Evolutionary conservation across 495 filamentous ascomycete genomes (phyloP).

Genomic region (Penicillium pulvis): DNA sequence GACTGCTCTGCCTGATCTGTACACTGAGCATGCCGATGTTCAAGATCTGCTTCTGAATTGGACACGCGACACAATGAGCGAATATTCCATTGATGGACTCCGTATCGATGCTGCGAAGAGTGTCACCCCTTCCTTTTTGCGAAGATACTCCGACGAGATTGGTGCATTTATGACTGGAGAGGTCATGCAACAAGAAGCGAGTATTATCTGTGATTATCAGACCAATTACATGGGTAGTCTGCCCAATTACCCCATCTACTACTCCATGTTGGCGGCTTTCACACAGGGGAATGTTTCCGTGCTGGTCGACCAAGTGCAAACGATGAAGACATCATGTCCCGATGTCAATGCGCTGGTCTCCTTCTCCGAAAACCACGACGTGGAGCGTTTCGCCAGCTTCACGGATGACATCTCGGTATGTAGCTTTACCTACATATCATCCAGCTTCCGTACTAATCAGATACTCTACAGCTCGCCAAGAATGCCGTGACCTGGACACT

Average conservation of each 20-base stretch:
- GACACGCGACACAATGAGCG: constrained; percentile 61
- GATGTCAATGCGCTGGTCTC: constrained; percentile 65
- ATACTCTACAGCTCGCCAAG: constrained; percentile 49
- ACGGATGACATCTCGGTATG: constrained; percentile 43
- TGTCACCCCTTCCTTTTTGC: constrained; percentile 66
- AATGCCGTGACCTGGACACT: constrained; percentile 73
- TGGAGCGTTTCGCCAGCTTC: constrained; percentile 59
- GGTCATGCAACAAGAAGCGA: constrained; percentile 57
- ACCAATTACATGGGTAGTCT: constrained; percentile 45
- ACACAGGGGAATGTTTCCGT: constrained; percentile 53
- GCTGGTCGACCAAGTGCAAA: constrained; percentile 53
- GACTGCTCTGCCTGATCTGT: constrained; percentile 67
- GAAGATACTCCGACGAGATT: constrained; percentile 55
- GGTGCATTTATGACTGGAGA: constrained; percentile 68
- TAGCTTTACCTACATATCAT: background rate
- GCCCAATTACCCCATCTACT: constrained; percentile 74
- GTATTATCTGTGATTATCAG: constrained; percentile 59
- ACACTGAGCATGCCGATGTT: constrained; percentile 62
- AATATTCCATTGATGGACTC: constrained; percentile 76
- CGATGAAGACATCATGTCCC: constrained; percentile 51
- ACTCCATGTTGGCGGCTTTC: constrained; percentile 61
- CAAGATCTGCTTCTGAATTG: constrained; percentile 59
- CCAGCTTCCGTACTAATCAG: background rate
- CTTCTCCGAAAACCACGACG: constrained; percentile 82
- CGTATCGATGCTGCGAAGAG: constrained; percentile 78